These are phyloP conservation scores for Perkinsus olseni DNA, from an alignment of 169 alveolate genomes.

Conservation along the genomic window DNA sequence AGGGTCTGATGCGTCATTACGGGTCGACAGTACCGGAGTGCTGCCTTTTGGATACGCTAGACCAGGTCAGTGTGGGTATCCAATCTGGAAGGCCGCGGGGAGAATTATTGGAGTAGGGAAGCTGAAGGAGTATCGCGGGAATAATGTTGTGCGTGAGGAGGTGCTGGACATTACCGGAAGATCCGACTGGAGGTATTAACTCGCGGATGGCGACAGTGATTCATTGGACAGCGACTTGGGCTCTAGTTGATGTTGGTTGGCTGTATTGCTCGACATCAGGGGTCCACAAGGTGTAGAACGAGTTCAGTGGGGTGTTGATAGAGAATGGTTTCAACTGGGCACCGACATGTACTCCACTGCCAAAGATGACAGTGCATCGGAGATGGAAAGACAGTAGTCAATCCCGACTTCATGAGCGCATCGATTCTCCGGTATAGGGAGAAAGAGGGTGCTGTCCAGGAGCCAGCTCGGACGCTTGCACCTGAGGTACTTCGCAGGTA, in stretches of 20 bases:
- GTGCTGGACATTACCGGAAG: not conserved
- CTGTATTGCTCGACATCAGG: not conserved
- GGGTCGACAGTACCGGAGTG: not conserved
- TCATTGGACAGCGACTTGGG: too few relatives aligned
- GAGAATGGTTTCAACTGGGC: not conserved
- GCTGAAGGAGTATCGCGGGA: not conserved
- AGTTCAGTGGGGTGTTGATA: not conserved
- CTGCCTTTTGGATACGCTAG: not conserved
- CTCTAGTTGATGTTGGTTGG: not conserved
- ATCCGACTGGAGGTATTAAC: too few relatives aligned
- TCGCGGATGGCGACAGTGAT: too few relatives aligned
- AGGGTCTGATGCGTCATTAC: not conserved
- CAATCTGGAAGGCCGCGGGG: not conserved
- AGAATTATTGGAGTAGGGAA: not conserved
- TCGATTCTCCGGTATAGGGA: too few relatives aligned
- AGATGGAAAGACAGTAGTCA: too few relatives aligned
- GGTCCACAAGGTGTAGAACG: not conserved
- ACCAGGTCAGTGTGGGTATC: not conserved
- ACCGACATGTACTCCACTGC: not conserved
- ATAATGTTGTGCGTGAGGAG: not conserved
- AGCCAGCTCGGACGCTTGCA: not conserved
- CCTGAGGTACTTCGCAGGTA: not conserved
- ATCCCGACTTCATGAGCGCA: too few relatives aligned
- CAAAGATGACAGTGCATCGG: not conserved
- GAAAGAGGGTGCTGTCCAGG: not conserved